A percentile compares a stretch with the other conserved stretches of the same genome.
Evolutionary conservation across 306 rosid genomes (phyloP).

Genomic region (Rubus idaeus): DNA sequence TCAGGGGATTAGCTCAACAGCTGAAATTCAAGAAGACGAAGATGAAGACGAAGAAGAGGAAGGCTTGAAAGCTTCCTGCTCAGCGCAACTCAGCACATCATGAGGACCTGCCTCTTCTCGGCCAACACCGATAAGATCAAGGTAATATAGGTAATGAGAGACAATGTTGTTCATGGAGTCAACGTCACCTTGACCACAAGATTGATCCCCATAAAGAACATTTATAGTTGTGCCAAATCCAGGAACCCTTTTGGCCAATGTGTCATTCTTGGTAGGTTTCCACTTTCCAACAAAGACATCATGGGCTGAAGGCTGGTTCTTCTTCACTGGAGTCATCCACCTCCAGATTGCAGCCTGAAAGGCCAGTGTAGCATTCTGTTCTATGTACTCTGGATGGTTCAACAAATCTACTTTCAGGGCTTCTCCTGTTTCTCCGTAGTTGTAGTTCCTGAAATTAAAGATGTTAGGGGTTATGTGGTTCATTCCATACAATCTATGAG

Average conservation of each 20-base stretch:
- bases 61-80: constrained; percentile 57
- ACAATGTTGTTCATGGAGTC: constrained; percentile 69
- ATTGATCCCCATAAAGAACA: constrained; percentile 67
- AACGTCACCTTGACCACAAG: constrained; percentile 73
- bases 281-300: constrained; percentile 87
- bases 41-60: constrained; percentile 49
- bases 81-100: constrained; percentile 65
- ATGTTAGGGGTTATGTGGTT: background rate
- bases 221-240: constrained; percentile 92
- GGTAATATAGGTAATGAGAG: constrained; percentile 77
- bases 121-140: constrained; percentile 70
- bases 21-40: constrained; percentile 7
- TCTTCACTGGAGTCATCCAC: constrained; percentile 86
- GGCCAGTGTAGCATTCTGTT: constrained; percentile 88
- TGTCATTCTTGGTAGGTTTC: constrained; percentile 95
- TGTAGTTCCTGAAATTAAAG: constrained; percentile 68
- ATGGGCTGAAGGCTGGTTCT: constrained; percentile 80
- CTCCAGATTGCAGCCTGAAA: constrained; percentile 93
- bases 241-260: constrained; percentile 59
- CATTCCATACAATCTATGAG: background rate
- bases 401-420: constrained; percentile 71
- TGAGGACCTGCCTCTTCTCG: constrained; percentile 77
- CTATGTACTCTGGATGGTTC: constrained; percentile 86
- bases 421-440: constrained; percentile 78
- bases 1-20: background rate